Conservation (phyloP, 208 protist genomes). For the Acanthamoeba triangularis region DNA sequence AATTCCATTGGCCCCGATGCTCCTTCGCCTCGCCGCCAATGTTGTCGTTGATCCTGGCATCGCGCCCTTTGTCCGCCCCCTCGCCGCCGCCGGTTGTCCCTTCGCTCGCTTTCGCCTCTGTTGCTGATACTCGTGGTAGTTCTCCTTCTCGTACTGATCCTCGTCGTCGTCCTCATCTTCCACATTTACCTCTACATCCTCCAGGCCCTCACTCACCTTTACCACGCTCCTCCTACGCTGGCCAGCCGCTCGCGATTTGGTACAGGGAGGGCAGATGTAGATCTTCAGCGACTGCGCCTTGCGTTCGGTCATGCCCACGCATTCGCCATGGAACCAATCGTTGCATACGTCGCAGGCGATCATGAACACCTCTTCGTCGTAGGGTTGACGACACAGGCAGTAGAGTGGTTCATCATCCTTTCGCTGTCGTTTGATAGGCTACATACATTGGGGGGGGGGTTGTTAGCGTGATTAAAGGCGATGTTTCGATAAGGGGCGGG, state of each 20-base stretch:
- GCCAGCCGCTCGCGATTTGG: conserved; percentile 55
- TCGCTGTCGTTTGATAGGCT: background rate
- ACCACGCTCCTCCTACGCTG: background rate
- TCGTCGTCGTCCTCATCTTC: background rate
- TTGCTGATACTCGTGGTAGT: background rate
- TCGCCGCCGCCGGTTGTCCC: background rate
- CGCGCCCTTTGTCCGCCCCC: background rate
- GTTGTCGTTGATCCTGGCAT: background rate
- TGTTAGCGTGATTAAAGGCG: no score
- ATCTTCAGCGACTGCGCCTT: conserved; percentile 78
- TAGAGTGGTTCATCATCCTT: conserved; percentile 72
- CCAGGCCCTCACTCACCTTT: background rate
- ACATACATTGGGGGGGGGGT: background rate
- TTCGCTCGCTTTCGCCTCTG: background rate
- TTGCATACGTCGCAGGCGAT: conserved; percentile 84
- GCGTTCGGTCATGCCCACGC: conserved; percentile 81
- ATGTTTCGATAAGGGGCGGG: background rate
- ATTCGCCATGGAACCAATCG: conserved; percentile 86
- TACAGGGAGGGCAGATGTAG: conserved; percentile 83
- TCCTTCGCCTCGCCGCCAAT: background rate
- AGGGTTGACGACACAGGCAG: conserved; percentile 78
- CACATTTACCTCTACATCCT: background rate
- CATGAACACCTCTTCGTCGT: conserved; percentile 83
- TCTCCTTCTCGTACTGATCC: background rate
- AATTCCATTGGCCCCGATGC: background rate